phyloP scores from a whole-genome alignment of 2,329 filamentous ascomycete species.

The Talaromyces pinophilus region DNA sequence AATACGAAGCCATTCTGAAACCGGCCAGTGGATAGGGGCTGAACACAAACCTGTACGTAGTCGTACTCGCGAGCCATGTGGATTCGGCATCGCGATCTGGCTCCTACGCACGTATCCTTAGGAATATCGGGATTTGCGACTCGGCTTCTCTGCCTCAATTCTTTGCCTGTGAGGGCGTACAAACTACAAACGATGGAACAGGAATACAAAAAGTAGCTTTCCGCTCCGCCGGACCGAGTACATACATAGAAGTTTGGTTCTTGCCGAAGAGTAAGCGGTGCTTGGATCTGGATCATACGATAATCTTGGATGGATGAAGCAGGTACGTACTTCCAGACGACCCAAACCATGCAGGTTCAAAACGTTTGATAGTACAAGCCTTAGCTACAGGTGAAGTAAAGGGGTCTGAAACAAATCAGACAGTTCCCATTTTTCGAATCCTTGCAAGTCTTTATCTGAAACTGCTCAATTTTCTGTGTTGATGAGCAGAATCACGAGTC shows the following conservation, averaged over 20 bases:
- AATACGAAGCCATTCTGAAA: background rate
- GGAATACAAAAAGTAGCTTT: background rate
- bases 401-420: background rate
- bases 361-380: background rate
- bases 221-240: constrained; percentile 9
- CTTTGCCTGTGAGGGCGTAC: background rate
- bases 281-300: background rate
- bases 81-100: constrained; percentile 7
- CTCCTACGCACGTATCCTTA: background rate
- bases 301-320: background rate
- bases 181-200: background rate
- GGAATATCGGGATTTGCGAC: constrained; percentile 1
- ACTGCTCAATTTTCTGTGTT: background rate
- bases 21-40: background rate
- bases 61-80: background rate
- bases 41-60: too few species aligned
- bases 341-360: background rate
- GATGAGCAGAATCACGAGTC: background rate
- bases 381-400: background rate
- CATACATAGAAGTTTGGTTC: background rate
- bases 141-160: background rate
- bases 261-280: background rate
- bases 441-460: background rate
- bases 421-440: background rate
- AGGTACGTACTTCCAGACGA: background rate